Conservation (phyloP, 352 stramenopile genomes). For the Globisporangium recalcitrans region DNA sequence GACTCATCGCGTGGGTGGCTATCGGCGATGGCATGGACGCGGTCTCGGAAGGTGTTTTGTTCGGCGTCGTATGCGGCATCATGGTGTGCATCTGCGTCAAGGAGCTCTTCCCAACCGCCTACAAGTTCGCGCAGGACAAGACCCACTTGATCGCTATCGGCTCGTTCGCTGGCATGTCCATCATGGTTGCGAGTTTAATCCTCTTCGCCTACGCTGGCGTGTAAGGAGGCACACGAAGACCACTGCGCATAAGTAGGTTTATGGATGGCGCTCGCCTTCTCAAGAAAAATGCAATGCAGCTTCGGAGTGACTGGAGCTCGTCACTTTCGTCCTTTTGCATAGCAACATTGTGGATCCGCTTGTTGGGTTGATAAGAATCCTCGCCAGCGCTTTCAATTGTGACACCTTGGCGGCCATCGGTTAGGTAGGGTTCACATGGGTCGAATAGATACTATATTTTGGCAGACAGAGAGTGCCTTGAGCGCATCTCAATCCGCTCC, state of each 20-base stretch:
- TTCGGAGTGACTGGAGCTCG: not conserved
- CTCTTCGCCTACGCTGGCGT: constrained; percentile 80
- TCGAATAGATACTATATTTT: no score
- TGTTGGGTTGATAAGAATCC: no score
- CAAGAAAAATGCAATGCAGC: not conserved
- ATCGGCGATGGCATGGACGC: constrained; percentile 71
- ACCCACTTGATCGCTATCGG: constrained; percentile 82
- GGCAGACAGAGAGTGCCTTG: no score
- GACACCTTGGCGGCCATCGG: no score
- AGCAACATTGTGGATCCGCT: no score
- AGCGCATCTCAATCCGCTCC: no score
- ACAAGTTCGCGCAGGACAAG: constrained; percentile 85
- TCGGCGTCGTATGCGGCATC: constrained; percentile 92
- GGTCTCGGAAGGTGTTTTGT: constrained; percentile 81
- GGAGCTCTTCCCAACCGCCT: constrained; percentile 90
- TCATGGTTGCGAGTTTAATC: constrained; percentile 87
- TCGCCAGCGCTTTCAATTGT: no score
- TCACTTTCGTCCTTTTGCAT: no score
- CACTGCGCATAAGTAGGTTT: not conserved
- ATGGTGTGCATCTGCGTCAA: constrained; percentile 91
- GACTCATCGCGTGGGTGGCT: constrained; percentile 80
- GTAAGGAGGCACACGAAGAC: constrained; percentile 16
- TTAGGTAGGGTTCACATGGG: no score
- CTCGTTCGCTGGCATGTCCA: constrained; percentile 75
- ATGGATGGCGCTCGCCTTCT: not conserved